Base-by-base conservation (phyloP, 1,139 yeast species). In the Suhomyces kunorum region DNA sequence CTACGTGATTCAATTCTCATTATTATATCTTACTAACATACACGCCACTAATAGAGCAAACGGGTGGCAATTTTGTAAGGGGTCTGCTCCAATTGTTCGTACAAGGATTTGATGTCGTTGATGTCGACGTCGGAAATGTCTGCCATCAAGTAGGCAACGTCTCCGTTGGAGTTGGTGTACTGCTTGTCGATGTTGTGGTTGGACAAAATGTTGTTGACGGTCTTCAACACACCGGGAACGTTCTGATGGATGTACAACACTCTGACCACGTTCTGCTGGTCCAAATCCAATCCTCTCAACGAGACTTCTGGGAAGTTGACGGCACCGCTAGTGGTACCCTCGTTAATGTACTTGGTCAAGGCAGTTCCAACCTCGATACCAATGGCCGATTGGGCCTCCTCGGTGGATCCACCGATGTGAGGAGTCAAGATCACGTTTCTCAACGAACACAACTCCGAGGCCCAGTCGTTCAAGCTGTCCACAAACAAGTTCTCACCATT, bases 301-400 rank as follows among this genome's bases (percentile, higher is more conserved):
- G 92, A 74, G 52, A 94, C 98, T 72, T 94, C 98, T 58, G 99
- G 98, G 95, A 94, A 90, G 76, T 92, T 92, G 47, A 92, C 98
- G 7, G 98, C 92, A 57, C 97, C 98, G 42, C 78, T 78, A n/a
- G 98, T 86, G 55, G 83, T 76, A 72, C 98, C 98, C 73, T 92
- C 98, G 67, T 90, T 92, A 63, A 92, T 85, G 72, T 89, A 94
- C 64, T 87, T 88, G 51, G 90, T 76, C 59, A 92, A 76, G 23
- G 96, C 81, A 36, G 86, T 75, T 44, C 85, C 89, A 45, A 92
- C 99, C 71, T 92, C 99, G 47, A 90, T 75, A 68, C 99, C 98
- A 62, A 92, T 92, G 37, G 98, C 96, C 46, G 89, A 80, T 76
- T 92, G 99, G 24, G 98, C 98, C 73, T 92, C 99, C 68, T 92